Percentiles rank a stretch among this genome's conserved stretches.
Evolutionary conservation across 805 yeast species (phyloP).

Genomic region (Teunomyces barrocoloradensis): DNA sequence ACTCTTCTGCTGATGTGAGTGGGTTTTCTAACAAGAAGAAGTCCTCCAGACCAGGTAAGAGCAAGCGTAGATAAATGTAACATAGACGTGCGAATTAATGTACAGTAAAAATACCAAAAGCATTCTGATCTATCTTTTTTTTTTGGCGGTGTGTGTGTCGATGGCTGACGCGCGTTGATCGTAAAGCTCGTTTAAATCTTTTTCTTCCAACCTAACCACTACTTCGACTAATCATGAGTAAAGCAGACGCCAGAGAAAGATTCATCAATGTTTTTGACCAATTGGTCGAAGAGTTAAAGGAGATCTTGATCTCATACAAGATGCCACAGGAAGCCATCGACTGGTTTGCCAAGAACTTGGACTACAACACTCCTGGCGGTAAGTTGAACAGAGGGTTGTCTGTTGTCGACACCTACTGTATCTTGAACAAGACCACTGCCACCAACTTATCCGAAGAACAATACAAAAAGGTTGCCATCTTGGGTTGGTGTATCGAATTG

Average conservation of each 20-base stretch:
- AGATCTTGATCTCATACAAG: conserved; percentile 61
- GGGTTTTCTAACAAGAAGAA: conserved; percentile 46
- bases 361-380: conserved; percentile 94
- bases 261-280: conserved; percentile 71
- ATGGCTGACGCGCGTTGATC: background rate
- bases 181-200: conserved; percentile 4
- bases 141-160: too few relatives aligned
- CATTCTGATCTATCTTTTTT: too few relatives aligned
- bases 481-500: conserved; percentile 95
- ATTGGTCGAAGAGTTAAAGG: conserved; percentile 71
- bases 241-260: conserved; percentile 45
- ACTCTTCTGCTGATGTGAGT: conserved; percentile 65
- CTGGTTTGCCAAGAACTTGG: conserved; percentile 74
- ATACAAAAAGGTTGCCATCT: conserved; percentile 78
- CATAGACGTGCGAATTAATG: conserved; percentile 1
- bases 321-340: conserved; percentile 83
- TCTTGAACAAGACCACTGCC: conserved; percentile 63
- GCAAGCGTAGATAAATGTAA: conserved; percentile 27
- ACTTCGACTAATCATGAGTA: conserved; percentile 19
- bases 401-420: conserved; percentile 87
- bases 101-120: background rate
- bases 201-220: background rate
- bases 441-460: conserved; percentile 62
- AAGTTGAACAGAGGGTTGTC: conserved; percentile 95
- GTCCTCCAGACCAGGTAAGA: conserved; percentile 40